These are phyloP conservation scores for Heritiera littoralis DNA, from an alignment of 345 rosid species.

Conservation along the genomic window DNA sequence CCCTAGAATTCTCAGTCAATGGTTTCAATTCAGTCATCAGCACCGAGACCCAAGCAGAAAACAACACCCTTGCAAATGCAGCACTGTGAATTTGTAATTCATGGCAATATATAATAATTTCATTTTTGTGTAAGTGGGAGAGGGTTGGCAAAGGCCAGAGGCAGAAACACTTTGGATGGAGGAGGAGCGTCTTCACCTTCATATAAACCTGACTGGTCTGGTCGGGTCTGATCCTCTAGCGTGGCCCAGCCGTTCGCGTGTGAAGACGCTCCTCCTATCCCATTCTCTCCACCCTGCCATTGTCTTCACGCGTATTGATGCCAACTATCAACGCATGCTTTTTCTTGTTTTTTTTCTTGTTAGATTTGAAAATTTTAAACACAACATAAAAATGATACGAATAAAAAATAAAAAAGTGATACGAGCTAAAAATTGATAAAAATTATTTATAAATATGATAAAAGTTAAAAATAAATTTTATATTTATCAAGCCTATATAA, in stretches of 20 bases:
- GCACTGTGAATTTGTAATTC: not conserved
- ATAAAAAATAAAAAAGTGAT: too few relatives aligned
- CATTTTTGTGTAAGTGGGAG: not conserved
- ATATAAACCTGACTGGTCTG: not conserved
- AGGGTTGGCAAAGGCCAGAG: not conserved
- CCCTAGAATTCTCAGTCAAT: constrained; percentile 11
- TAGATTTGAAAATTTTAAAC: too few relatives aligned
- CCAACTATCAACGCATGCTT: not conserved
- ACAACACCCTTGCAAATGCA: not conserved
- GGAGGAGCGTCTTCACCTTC: constrained; percentile 17
- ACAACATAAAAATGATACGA: too few relatives aligned
- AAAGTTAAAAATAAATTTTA: too few relatives aligned
- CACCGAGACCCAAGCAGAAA: constrained; percentile 12
- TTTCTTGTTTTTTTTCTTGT: not conserved
- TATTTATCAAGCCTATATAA: too few relatives aligned
- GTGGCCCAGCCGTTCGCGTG: constrained; percentile 24
- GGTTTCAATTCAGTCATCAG: not conserved
- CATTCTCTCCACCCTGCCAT: not conserved
- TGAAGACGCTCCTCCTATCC: constrained; percentile 21
- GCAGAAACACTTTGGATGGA: not conserved
- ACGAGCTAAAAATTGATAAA: too few relatives aligned
- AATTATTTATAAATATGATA: too few relatives aligned
- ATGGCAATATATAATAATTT: too few relatives aligned
- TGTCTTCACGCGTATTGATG: constrained; percentile 3
- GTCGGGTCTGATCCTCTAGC: not conserved